phyloP scores from a whole-genome alignment of 1,139 yeast genomes.

The Lodderomyces margitis region DNA sequence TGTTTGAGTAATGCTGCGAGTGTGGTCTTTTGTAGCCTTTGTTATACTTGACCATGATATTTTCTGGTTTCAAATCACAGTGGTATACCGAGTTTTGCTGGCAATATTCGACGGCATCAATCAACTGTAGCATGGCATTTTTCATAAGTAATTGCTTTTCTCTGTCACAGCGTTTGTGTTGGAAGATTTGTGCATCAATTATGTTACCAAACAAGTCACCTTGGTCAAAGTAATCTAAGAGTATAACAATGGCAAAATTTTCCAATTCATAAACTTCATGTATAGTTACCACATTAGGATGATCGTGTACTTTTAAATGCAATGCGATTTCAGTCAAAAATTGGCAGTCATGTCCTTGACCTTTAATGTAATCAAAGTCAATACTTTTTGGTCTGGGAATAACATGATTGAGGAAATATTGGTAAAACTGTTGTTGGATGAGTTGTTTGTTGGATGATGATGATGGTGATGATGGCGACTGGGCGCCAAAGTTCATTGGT shows the following conservation, averaged over 20 bases:
- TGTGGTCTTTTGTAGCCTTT: conserved; percentile 23
- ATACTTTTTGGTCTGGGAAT: conserved; percentile 24
- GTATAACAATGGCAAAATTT: conserved; percentile 55
- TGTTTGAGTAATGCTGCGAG: conserved; percentile 10
- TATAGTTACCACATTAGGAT: conserved; percentile 74
- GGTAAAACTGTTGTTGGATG: conserved; percentile 29
- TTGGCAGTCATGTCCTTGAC: conserved; percentile 43
- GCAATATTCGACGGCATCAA: conserved; percentile 72
- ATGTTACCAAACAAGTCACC: conserved; percentile 83
- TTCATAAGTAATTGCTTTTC: conserved; percentile 50
- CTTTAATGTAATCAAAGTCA: conserved; percentile 42
- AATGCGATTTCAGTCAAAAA: conserved; percentile 67
- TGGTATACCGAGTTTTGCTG: conserved; percentile 69
- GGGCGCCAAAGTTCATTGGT: conserved; percentile 16
- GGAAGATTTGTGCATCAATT: conserved; percentile 62
- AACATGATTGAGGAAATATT: conserved; percentile 27
- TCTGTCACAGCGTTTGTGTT: conserved; percentile 28
- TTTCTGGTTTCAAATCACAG: conserved; percentile 92
- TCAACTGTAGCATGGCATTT: conserved; percentile 69
- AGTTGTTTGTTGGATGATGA: conserved; percentile 30
- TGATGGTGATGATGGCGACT: conserved; percentile 27
- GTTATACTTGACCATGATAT: conserved; percentile 56
- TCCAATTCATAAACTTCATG: conserved; percentile 66
- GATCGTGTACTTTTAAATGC: conserved; percentile 72
- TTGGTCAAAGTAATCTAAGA: conserved; percentile 77